Conservation (phyloP, 495 filamentous ascomycete species). For the Penicillium cataractarum region DNA sequence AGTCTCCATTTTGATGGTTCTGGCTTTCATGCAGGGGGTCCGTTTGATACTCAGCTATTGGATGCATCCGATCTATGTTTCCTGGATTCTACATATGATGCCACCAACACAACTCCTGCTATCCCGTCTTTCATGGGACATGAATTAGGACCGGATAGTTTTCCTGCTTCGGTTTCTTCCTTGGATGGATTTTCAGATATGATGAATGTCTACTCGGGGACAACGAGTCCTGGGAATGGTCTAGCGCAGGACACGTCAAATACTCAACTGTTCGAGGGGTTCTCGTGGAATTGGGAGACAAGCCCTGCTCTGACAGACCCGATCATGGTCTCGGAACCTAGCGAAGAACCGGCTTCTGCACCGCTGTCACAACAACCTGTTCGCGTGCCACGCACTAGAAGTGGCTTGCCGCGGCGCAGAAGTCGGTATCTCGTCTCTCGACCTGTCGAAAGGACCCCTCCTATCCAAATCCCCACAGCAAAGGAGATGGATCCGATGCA, state of each 20-base stretch:
- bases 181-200: constrained; percentile 6
- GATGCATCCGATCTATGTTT: not conserved
- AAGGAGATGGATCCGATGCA: constrained; percentile 56
- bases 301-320: not conserved
- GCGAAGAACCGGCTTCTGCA: not conserved
- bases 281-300: not conserved
- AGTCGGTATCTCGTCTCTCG: constrained; percentile 20
- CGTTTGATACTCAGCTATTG: not conserved
- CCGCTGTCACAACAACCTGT: not conserved
- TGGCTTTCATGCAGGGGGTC: not conserved
- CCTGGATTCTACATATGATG: not conserved
- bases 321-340: not conserved
- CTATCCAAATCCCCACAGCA: constrained; percentile 9
- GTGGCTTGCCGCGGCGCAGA: constrained; percentile 13
- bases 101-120: not conserved
- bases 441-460: not conserved
- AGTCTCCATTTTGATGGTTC: not conserved
- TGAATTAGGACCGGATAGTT: not conserved
- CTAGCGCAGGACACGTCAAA: not conserved
- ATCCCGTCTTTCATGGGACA: not conserved
- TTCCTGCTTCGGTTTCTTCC: not conserved
- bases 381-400: not conserved
- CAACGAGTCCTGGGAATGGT: not conserved
- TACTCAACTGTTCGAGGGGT: not conserved
- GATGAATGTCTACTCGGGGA: not conserved